phyloP scores from a whole-genome alignment of 345 rosid species.

The Geranium rotundifolium region DNA sequence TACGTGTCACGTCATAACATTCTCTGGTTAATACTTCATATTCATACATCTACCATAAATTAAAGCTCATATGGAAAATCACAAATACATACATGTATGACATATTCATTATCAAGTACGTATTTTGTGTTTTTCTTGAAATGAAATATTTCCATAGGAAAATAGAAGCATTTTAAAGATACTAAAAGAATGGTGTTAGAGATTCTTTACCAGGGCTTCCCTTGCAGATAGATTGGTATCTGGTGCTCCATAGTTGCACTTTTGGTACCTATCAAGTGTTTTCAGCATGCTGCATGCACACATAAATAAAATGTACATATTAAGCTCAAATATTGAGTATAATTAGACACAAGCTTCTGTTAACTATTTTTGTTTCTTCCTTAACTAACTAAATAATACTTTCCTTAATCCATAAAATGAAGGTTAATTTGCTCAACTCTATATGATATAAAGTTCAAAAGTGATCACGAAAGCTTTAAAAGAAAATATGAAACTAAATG shows the following conservation, averaged over 20 bases:
- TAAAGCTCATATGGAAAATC: neutral
- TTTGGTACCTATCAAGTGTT: slow-evolving; percentile 94
- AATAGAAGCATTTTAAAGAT: neutral
- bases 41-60: neutral
- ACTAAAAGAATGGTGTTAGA: neutral
- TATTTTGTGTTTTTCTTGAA: too few relatives aligned
- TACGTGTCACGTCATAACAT: too few relatives aligned
- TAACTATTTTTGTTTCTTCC: too few relatives aligned
- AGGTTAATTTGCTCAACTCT: too few relatives aligned
- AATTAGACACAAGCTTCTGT: too few relatives aligned
- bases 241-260: slow-evolving; percentile 84
- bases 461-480: too few relatives aligned
- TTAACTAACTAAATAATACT: too few relatives aligned
- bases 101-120: too few relatives aligned
- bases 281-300: slow-evolving; percentile 53
- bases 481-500: too few relatives aligned
- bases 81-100: neutral
- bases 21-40: neutral
- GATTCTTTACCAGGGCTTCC: slow-evolving; percentile 68
- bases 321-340: too few relatives aligned
- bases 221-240: slow-evolving; percentile 69
- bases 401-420: too few relatives aligned
- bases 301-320: neutral
- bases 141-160: neutral
- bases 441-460: too few relatives aligned